Conservation (phyloP, 257 asterid genomes). For the Nicotiana sylvestris region DNA sequence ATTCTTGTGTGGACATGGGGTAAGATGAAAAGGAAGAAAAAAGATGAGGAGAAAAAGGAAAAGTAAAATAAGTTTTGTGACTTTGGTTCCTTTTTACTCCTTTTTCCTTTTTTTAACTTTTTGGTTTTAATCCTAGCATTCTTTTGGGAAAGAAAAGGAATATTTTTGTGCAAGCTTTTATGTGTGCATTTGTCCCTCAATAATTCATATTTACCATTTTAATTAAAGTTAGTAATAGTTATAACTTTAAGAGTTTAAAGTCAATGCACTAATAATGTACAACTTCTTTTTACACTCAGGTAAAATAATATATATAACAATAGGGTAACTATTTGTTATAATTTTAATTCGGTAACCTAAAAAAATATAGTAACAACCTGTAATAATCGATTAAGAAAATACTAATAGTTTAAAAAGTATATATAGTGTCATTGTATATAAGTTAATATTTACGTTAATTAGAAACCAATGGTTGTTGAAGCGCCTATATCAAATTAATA, state of each 20-base stretch:
- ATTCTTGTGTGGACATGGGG: constrained; percentile 2
- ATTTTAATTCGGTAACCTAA: no score
- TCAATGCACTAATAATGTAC: no score
- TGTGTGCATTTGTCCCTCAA: constrained; percentile 51
- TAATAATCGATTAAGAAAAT: no score
- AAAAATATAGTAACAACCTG: no score
- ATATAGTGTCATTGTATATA: no score
- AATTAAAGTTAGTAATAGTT: not conserved
- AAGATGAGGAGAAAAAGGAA: constrained; percentile 28
- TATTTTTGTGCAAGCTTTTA: constrained; percentile 61
- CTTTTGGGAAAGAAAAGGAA: constrained; percentile 46
- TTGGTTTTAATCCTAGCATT: constrained; percentile 9
- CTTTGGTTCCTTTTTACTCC: constrained; percentile 43
- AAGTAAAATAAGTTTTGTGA: constrained; percentile 35
- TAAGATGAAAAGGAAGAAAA: constrained; percentile 25
- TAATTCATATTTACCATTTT: constrained; percentile 41
- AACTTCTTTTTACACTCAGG: no score
- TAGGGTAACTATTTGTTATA: no score
- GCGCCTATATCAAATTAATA: not conserved
- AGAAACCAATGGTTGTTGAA: not conserved
- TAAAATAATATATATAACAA: no score
- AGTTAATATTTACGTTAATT: no score
- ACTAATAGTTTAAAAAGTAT: no score
- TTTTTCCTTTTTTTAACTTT: constrained; percentile 20
- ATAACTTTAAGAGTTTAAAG: no score